Evolutionary conservation across 768 basidiomycete genomes (phyloP).

Genomic region (Psilocybe subaeruginosa): DNA sequence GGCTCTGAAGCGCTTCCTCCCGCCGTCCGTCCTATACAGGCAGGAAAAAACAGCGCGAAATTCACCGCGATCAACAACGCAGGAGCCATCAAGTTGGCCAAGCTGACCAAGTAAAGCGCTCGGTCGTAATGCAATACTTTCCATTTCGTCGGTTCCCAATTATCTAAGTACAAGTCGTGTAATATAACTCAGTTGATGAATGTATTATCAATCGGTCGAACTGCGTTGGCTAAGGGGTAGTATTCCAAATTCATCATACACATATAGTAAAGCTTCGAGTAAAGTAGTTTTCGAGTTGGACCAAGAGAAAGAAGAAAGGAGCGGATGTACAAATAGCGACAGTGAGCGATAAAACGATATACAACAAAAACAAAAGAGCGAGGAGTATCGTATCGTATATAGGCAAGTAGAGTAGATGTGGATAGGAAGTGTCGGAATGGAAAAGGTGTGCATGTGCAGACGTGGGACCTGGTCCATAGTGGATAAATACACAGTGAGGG

Average conservation of each 20-base stretch:
- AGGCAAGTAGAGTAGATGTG: not conserved
- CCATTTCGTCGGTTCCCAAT: too few species aligned
- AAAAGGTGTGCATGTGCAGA: not conserved
- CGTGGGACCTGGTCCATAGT: not conserved
- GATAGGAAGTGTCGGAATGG: not conserved
- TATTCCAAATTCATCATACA: not conserved
- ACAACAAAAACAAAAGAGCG: not conserved
- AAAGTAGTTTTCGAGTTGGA: not conserved
- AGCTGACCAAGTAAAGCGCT: conserved; percentile 18
- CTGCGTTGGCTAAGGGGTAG: not conserved
- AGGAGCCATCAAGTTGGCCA: conserved; percentile 48
- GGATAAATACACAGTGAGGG: not conserved
- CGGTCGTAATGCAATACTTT: not conserved
- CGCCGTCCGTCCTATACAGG: conserved; percentile 43
- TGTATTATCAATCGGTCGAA: not conserved
- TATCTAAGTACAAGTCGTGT: too few species aligned
- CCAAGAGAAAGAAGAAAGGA: not conserved
- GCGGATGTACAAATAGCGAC: not conserved
- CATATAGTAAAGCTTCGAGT: not conserved
- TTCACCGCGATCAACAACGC: conserved; percentile 64
- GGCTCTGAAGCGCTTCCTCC: conserved; percentile 50
- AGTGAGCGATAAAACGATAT: not conserved
- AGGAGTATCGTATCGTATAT: not conserved
- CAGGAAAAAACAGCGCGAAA: conserved; percentile 34
- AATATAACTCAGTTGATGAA: too few species aligned